Percentiles rank a stretch among this genome's conserved stretches.
These are phyloP conservation scores for Stephania yunnanensis DNA, from an alignment of 164 flowering plant genomes.

Conservation along the genomic window DNA sequence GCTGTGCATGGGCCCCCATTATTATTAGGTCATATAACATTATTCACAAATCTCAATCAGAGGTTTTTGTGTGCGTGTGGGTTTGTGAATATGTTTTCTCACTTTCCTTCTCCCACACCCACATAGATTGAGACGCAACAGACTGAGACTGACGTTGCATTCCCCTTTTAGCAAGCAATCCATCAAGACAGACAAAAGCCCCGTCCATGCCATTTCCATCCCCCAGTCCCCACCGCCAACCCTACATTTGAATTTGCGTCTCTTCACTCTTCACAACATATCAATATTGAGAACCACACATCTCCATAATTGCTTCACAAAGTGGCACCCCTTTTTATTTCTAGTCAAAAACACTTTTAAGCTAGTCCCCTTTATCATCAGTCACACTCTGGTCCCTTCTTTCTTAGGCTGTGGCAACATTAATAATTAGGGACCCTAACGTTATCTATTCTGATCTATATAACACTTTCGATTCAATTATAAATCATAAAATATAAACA, in stretches of 20 bases:
- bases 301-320: neutral
- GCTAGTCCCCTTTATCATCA: neutral
- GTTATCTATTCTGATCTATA: too few relatives aligned
- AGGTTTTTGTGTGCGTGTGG: too few relatives aligned
- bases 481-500: too few relatives aligned
- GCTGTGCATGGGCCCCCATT: constrained; percentile 1
- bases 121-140: neutral
- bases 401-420: too few relatives aligned
- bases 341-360: neutral
- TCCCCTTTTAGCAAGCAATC: neutral
- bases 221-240: constrained; percentile 2
- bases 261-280: neutral
- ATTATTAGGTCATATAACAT: neutral
- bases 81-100: too few relatives aligned
- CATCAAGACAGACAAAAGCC: neutral
- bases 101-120: neutral
- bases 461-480: too few relatives aligned
- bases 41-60: too few relatives aligned
- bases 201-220: neutral
- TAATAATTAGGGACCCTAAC: too few relatives aligned
- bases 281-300: neutral
- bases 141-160: neutral
- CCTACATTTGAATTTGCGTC: neutral
- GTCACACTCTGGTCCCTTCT: neutral
- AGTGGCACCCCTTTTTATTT: neutral